Evolutionary conservation across 306 rosid genomes (phyloP), one percentile per base, ranked within the genome.

Genomic region (Pachyrhizus erosus): DNA sequence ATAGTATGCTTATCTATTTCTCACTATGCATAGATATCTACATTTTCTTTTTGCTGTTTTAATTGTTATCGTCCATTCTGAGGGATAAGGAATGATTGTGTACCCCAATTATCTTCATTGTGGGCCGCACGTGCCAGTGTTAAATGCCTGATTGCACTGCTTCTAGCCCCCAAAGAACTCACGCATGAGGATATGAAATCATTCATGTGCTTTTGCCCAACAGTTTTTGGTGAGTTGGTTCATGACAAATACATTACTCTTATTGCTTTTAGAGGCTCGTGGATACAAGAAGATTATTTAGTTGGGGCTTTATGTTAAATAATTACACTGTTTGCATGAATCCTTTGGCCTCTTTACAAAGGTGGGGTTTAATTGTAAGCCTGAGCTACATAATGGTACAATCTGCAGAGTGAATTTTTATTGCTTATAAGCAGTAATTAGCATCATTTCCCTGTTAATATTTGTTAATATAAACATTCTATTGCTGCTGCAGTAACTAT

Each of bases 1-100:
- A 55, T 42, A 69, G 26, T 43, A 23, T 45, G 43, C 58, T 45
- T 55, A 68, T 82, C 20, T 81, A 51, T 18, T 51, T 64, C 55
- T 49, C 43, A 37, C 51, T 73, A 46, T 6, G 7, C 65, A 61
- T 72, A 15, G 61, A 11, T 33, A 23, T 37, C 24, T 74, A 5
- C 13, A 70, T 48, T 73, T 73, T 70, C 0, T 27, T 33, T 9
- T 24, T 20, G n/a, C 17, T 17, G 10, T 60, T 69, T 68, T 58
- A 31, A 34, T 46, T 43, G 42, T 11, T 76, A 46, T 49, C 33
- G 26, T 29, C 49, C 34, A 0, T 45, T 70, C 33, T 24, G 46
- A 45, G 82, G 68, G 39, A 65, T 69, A 46, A 58, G 33, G 46
- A 58, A 76, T 60, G 40, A 1, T 46, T n/a, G 7, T 42, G 43